Evolutionary conservation across 2,329 filamentous ascomycete species (phyloP).

Genomic region (Gaeumannomyces tritici): DNA sequence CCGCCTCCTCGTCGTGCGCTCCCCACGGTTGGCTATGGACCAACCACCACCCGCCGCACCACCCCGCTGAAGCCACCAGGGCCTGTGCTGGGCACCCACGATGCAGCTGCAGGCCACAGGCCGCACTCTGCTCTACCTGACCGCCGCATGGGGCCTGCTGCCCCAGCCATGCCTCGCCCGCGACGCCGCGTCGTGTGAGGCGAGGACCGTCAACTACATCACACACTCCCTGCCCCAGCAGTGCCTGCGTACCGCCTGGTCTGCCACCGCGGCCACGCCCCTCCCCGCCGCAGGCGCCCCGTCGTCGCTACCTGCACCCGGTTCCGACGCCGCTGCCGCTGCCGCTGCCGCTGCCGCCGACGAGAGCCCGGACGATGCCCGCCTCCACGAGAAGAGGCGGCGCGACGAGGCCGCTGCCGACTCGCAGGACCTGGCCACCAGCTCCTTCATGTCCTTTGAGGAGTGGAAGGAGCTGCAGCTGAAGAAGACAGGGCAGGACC

Average conservation of each 20-base stretch:
- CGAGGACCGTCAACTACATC: constrained; percentile 69
- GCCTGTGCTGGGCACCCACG: neutral
- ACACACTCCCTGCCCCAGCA: constrained; percentile 69
- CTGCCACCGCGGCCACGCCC: constrained; percentile 16
- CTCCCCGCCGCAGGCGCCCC: neutral
- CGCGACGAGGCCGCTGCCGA: constrained; percentile 8
- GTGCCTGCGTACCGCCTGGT: constrained; percentile 59
- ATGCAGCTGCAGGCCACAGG: constrained; percentile 2
- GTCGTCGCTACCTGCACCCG: neutral
- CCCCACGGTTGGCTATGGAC: constrained; percentile 3
- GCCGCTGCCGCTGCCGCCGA: neutral
- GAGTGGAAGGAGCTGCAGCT: constrained; percentile 97
- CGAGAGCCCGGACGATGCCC: constrained; percentile 26
- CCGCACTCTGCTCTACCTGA: neutral
- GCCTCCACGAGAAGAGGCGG: neutral
- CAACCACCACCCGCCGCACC: neutral
- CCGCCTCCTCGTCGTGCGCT: neutral
- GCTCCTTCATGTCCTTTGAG: constrained; percentile 88
- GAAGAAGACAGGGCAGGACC: constrained; percentile 68
- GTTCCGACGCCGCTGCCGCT: neutral
- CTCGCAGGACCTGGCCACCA: constrained; percentile 52
- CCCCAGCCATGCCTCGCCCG: constrained; percentile 2
- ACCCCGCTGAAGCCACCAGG: neutral
- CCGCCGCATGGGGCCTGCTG: neutral
- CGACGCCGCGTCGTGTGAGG: constrained; percentile 34